Evolutionary conservation across 2,329 filamentous ascomycete species (phyloP).

Genomic region (Phyllosticta citribraziliensis): DNA sequence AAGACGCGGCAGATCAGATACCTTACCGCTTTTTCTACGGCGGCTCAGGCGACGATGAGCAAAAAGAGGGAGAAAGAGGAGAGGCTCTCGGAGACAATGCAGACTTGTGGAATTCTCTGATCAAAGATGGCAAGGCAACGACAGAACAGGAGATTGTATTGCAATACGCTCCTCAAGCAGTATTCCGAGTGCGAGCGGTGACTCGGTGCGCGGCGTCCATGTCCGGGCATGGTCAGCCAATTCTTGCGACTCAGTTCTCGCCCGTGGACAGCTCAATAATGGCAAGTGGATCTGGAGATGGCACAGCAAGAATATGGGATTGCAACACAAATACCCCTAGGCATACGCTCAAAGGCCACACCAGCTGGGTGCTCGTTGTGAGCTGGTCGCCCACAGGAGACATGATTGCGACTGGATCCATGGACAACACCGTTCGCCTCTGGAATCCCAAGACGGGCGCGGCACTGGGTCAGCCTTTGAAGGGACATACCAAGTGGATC

Average conservation of each 20-base stretch:
- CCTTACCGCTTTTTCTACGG: conserved; percentile 57
- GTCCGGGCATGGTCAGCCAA: conserved; percentile 83
- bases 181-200: conserved; percentile 87
- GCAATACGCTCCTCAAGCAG: conserved; percentile 62
- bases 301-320: conserved; percentile 88
- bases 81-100: conserved; percentile 37
- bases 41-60: conserved; percentile 19
- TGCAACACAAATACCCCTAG: conserved; percentile 86
- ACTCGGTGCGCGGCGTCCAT: conserved; percentile 83
- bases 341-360: conserved; percentile 77
- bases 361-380: conserved; percentile 81
- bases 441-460: conserved; percentile 82
- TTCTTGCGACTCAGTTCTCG: conserved; percentile 77
- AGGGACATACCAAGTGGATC: conserved; percentile 83
- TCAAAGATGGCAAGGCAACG: conserved; percentile 26
- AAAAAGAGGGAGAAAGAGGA: conserved; percentile 16
- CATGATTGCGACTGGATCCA: conserved; percentile 77
- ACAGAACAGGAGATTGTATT: conserved; percentile 7
- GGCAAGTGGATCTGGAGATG: conserved; percentile 84
- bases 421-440: conserved; percentile 83
- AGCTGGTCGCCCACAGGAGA: conserved; percentile 77
- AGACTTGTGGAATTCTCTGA: conserved; percentile 32
- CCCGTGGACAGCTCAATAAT: conserved; percentile 66
- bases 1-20: conserved; percentile 49
- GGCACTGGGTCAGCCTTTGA: conserved; percentile 59